phyloP scores from a whole-genome alignment of 331 rosid genomes.

The Pyracantha coccinea region DNA sequence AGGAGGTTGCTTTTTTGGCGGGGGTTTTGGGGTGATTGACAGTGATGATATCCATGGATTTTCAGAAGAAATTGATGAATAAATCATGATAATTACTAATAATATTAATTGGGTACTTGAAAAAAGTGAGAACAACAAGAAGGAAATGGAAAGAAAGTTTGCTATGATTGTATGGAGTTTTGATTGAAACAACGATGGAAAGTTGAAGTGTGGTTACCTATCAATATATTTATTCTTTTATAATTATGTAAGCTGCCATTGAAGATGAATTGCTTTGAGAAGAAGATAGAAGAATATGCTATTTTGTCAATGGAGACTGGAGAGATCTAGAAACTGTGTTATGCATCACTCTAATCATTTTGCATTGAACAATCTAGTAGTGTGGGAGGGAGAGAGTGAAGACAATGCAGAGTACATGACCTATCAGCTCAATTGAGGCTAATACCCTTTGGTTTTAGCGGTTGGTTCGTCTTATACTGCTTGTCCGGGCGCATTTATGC shows the following conservation, averaged over 20 bases:
- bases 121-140: background rate
- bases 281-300: too few relatives aligned
- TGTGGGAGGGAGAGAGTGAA: background rate
- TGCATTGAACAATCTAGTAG: background rate
- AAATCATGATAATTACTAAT: constrained; percentile 32
- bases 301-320: background rate
- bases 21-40: constrained; percentile 17
- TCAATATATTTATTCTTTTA: too few relatives aligned
- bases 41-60: constrained; percentile 12
- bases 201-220: too few relatives aligned
- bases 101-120: background rate
- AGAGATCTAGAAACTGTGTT: constrained; percentile 37
- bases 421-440: background rate
- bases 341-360: too few relatives aligned
- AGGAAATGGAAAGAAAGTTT: background rate
- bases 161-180: background rate
- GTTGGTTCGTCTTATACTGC: background rate
- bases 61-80: constrained; percentile 14
- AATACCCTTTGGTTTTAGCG: background rate
- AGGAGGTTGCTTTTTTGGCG: constrained; percentile 4
- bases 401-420: background rate
- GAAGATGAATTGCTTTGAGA: too few relatives aligned
- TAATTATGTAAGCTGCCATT: too few relatives aligned
- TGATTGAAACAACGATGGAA: background rate
- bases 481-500: too few relatives aligned